These are phyloP conservation scores for Penicillium carneum DNA, from an alignment of 2,329 filamentous ascomycete genomes.

Conservation along the genomic window DNA sequence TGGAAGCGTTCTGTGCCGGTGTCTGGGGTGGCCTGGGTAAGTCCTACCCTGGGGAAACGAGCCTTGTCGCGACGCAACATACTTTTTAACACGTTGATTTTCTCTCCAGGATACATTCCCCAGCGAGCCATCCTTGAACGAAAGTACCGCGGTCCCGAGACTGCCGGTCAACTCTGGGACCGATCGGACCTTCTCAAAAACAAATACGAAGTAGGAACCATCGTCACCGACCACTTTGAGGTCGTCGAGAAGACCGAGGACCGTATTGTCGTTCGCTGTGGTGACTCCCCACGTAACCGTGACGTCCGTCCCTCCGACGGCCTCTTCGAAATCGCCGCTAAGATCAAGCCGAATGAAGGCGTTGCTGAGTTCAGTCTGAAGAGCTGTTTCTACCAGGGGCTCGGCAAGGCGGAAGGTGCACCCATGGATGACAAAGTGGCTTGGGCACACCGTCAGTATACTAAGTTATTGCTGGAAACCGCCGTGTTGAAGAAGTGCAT, in stretches of 20 bases:
- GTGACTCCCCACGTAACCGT: conserved; percentile 67
- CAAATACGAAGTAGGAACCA: conserved; percentile 68
- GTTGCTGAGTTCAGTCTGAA: conserved; percentile 71
- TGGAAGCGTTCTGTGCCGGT: conserved; percentile 71
- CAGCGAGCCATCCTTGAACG: conserved; percentile 66
- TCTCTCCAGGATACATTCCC: conserved; percentile 50
- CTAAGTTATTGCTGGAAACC: conserved; percentile 65
- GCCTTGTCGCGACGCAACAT: not conserved
- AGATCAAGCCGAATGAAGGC: conserved; percentile 64
- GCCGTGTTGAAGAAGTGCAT: conserved; percentile 48
- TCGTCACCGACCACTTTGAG: conserved; percentile 75
- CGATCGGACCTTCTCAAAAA: conserved; percentile 61
- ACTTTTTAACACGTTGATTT: not conserved
- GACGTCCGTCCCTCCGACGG: conserved; percentile 68
- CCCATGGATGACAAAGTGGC: conserved; percentile 59
- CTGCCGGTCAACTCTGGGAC: conserved; percentile 68
- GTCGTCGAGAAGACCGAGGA: conserved; percentile 69
- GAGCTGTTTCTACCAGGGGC: conserved; percentile 67
- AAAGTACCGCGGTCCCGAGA: conserved; percentile 66
- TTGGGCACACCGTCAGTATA: conserved; percentile 63
- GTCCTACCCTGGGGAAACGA: conserved; percentile 29
- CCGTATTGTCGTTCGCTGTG: conserved; percentile 69
- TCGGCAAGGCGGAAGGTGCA: conserved; percentile 51
- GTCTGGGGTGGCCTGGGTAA: conserved; percentile 71
- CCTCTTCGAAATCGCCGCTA: conserved; percentile 69